Evolutionary conservation across 495 filamentous ascomycete species (phyloP), one percentile per base, ranked within the genome.

Genomic region (Usnea hakonensis): DNA sequence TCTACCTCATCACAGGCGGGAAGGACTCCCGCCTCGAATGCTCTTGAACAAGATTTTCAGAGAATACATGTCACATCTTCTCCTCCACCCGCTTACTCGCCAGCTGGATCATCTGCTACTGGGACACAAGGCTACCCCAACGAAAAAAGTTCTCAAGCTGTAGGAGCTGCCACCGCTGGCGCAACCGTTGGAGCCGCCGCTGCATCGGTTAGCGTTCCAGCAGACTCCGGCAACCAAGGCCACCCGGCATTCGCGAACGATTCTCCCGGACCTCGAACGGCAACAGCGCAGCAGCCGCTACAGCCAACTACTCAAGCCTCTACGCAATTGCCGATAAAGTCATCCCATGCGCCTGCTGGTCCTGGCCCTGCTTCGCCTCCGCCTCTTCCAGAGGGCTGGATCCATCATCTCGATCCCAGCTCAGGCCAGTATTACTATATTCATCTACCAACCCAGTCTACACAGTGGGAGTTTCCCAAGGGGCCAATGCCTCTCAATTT

Each of bases 381-480:
- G 9, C 94, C 92, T 16, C 80, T 98, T 14, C 94, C 94, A 17
- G 95, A 97, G 71, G 94, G 95, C 13, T 98, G 94, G 94, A 97
- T 97, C 71, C 92, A 95, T 16, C 95, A 97, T 69, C 79, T 97
- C 9, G 94, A 98, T 70, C 88, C 89, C 44, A 96, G 86, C 69
- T 96, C 91, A 5, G 94, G 95, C 9, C 94, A 97, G 70, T 98
- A 97, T 72, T 98, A 98, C 71, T 98, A 98, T 71, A 98, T 98
- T 65, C 95, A 98, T 72, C 81, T 98, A 21, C 87, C 94, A 13
- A 92, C 94, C 0, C 94, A 97, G 70, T 90, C 91, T 5, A 98
- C 94, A 16, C 94, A 98, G 72, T 98, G 94, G 94, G 94, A 98
- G 66, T 96, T 96, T 69, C 94, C 94, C 26, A 95, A 96, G 74